Conservation (phyloP, 2,329 filamentous ascomycete genomes). For the Coccinonectria pachysandricola region DNA sequence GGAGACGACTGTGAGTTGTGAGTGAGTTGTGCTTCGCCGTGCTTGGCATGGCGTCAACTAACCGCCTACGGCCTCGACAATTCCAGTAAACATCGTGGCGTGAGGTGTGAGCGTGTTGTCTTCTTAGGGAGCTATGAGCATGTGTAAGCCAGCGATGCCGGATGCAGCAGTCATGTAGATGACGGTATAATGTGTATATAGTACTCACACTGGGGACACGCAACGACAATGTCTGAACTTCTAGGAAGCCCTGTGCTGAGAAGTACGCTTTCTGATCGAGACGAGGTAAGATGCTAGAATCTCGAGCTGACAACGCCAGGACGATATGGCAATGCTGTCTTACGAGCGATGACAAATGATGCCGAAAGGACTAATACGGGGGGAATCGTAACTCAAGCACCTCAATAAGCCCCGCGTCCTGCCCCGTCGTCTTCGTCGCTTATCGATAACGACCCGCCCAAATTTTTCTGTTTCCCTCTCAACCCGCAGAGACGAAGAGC, state of each 20-base stretch:
- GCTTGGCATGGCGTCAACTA: conserved; percentile 25
- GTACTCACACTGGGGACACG: no score
- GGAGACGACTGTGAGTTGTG: conserved; percentile 59
- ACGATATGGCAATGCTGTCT: not conserved
- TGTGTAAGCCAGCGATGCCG: no score
- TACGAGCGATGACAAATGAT: conserved; percentile 16
- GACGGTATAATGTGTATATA: no score
- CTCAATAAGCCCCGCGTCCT: conserved; percentile 1
- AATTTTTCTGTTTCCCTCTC: conserved; percentile 20
- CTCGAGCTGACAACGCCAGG: no score
- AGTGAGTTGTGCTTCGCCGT: conserved; percentile 16
- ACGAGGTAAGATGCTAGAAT: not conserved
- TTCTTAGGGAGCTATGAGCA: no score
- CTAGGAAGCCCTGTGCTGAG: no score
- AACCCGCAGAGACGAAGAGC: conserved; percentile 12
- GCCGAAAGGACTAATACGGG: conserved; percentile 5
- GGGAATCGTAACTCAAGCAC: conserved; percentile 3
- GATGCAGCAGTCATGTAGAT: no score
- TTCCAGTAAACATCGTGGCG: conserved; percentile 79
- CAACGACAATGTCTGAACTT: no score
- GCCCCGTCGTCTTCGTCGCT: conserved; percentile 9
- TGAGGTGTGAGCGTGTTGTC: no score
- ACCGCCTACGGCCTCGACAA: conserved; percentile 91
- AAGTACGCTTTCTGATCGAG: no score
- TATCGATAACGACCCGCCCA: conserved; percentile 23